A percentile compares a stretch with the other conserved stretches of the same genome.
These are phyloP conservation scores for Saitozyma podzolica DNA, from an alignment of 768 basidiomycete genomes.

Conservation along the genomic window DNA sequence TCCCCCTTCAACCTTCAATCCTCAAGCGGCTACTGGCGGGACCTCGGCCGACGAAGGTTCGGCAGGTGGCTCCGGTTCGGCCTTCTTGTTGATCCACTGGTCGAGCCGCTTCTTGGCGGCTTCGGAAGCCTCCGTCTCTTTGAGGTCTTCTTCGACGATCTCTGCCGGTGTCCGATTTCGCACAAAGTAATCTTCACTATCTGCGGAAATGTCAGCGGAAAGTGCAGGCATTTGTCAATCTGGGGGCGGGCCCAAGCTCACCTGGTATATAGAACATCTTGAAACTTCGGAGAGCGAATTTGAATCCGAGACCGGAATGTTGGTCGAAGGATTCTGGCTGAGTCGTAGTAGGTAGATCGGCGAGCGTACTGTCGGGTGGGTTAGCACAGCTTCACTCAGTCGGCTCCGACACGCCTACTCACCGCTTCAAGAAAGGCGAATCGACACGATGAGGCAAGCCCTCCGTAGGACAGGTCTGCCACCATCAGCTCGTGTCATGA, in stretches of 20 bases:
- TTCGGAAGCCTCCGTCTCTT: constrained; percentile 4
- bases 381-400: constrained; percentile 2
- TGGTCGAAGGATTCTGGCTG: constrained; percentile 20
- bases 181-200: constrained; percentile 48
- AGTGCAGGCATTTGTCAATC: not conserved
- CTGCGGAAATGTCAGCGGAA: constrained; percentile 13
- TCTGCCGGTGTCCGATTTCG: constrained; percentile 16
- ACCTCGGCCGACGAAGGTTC: not conserved
- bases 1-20: no score
- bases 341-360: constrained; percentile 17
- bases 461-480: constrained; percentile 54
- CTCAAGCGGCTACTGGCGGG: no score
- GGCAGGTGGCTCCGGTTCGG: constrained; percentile 1
- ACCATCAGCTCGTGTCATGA: constrained; percentile 7
- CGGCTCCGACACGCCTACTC: not conserved
- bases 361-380: constrained; percentile 24
- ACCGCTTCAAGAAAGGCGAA: constrained; percentile 53
- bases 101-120: constrained; percentile 21
- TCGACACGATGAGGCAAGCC: constrained; percentile 53
- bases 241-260: constrained; percentile 17
- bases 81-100: constrained; percentile 21
- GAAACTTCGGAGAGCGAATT: constrained; percentile 49
- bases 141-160: constrained; percentile 5
- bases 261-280: constrained; percentile 52
- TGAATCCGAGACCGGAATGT: constrained; percentile 45